Percentiles rank a stretch among this genome's conserved stretches.
Conservation (phyloP, 352 stramenopile genomes). For the Poterioochromonas sp. region DNA sequence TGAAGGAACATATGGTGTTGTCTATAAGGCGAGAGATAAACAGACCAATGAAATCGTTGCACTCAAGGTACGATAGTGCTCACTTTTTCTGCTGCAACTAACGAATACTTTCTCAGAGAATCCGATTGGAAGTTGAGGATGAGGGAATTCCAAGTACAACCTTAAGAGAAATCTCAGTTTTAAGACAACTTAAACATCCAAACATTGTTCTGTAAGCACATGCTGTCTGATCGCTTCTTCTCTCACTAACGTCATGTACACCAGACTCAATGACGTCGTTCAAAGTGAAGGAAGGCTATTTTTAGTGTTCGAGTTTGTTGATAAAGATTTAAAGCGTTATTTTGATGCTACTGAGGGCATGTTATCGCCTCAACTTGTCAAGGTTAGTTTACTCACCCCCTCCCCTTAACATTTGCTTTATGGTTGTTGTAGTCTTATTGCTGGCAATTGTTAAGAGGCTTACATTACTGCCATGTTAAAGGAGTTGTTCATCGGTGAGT, state of each 20-base stretch:
- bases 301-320: conserved; percentile 98
- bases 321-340: conserved; percentile 92
- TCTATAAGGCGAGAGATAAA: conserved; percentile 88
- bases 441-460: conserved; percentile 62
- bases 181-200: conserved; percentile 90
- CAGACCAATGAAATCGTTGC: conserved; percentile 78
- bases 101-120: conserved; percentile 53
- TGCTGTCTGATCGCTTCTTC: conserved; percentile 9
- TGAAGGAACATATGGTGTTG: conserved; percentile 88
- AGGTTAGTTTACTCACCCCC: conserved; percentile 41
- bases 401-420: background rate
- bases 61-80: conserved; percentile 68
- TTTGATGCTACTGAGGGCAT: conserved; percentile 63
- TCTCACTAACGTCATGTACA: conserved; percentile 20
- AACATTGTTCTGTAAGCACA: conserved; percentile 88
- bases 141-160: conserved; percentile 96
- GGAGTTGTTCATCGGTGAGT: conserved; percentile 66
- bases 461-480: conserved; percentile 70
- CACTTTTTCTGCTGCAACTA: no score
- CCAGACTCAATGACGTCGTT: conserved; percentile 60
- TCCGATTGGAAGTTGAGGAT: conserved; percentile 95
- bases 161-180: conserved; percentile 92
- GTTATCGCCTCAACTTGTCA: conserved; percentile 62
- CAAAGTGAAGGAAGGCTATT: conserved; percentile 79
- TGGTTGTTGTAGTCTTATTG: conserved; percentile 55